Conservation (phyloP, 2,329 filamentous ascomycete genomes). For the Diaporthe eres region DNA sequence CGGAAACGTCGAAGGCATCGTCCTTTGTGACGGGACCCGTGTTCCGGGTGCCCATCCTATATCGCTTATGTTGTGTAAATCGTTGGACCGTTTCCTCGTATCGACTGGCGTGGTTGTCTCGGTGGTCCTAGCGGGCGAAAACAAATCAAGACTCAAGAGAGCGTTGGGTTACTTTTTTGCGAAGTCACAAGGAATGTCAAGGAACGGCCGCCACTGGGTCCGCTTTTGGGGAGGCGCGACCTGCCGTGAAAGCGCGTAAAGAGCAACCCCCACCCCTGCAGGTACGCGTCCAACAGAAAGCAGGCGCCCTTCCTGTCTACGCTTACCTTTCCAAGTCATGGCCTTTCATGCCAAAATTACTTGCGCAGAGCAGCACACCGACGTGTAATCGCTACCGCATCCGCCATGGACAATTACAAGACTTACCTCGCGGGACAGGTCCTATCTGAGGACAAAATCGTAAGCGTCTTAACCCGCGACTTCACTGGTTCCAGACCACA, state of each 20-base stretch:
- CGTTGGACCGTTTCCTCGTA: not conserved
- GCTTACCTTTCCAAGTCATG: not conserved
- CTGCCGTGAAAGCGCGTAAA: constrained; percentile 28
- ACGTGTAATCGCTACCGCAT: not conserved
- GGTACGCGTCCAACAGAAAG: constrained; percentile 5
- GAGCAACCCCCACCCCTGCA: constrained; percentile 26
- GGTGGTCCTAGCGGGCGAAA: not conserved
- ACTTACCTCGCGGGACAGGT: constrained; percentile 83
- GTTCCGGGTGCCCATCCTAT: constrained; percentile 30
- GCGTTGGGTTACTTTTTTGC: not conserved
- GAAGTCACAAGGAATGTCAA: not conserved
- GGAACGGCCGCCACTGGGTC: constrained; percentile 16
- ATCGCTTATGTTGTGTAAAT: not conserved
- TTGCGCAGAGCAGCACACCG: not conserved
- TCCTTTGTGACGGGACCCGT: constrained; percentile 35
- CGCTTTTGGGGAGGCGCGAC: constrained; percentile 32
- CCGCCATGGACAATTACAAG: constrained; percentile 72
- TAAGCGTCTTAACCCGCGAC: constrained; percentile 56
- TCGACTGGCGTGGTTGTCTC: not conserved
- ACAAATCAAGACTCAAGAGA: not conserved
- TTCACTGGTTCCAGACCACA: constrained; percentile 25
- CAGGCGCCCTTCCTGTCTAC: not conserved
- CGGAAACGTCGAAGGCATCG: constrained; percentile 48
- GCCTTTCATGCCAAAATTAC: not conserved
- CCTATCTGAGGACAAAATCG: constrained; percentile 80